Evolutionary conservation across 371 early-diverging fungal genomes (phyloP), one percentile per base, ranked within the genome.

Genomic region (Synchytrium microbalum): DNA sequence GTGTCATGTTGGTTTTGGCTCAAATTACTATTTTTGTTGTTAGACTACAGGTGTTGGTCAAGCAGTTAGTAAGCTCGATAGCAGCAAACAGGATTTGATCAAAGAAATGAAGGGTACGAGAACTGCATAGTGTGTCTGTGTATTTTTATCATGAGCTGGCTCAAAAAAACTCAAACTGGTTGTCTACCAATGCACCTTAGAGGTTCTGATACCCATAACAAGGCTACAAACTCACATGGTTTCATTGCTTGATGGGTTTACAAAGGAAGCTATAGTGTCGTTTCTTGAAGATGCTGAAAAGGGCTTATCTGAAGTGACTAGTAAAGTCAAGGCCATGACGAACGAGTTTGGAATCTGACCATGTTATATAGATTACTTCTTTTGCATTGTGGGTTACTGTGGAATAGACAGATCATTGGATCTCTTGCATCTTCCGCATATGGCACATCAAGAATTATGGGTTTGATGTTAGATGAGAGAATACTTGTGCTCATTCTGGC

Each of bases 271-370:
- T 10, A 38, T 38, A 10, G 46, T 38, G 46, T 10, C 10, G 10
- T 38, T 38, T 38, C 46, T 38, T 38, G 46, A 38, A 38, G 46
- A 38, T 38, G 46, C 46, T 38, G 46, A 38, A 38, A 38, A 5
- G 46, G 46, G 10, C 46, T 19, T 38, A 10, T 5, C 10, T 38
- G 46, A 38, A 19, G 46, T 38, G 19, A 19, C 19, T 38, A 5
- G 5, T 38, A 38, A 38, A 38, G 46, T 38, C 10, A 19, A 38
- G 10, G 46, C 5, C 5, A n/a, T n/a, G n/a, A n/a, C n/a, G n/a
- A n/a, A n/a, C n/a, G n/a, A n/a, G n/a, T n/a, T n/a, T n/a, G n/a
- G n/a, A n/a, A n/a, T n/a, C n/a, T n/a, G n/a, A n/a, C n/a, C n/a
- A n/a, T n/a, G n/a, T n/a, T n/a, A n/a, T n/a, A n/a, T n/a, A n/a